Conservation (phyloP, 306 rosid genomes). For the Glycine latifolia region DNA sequence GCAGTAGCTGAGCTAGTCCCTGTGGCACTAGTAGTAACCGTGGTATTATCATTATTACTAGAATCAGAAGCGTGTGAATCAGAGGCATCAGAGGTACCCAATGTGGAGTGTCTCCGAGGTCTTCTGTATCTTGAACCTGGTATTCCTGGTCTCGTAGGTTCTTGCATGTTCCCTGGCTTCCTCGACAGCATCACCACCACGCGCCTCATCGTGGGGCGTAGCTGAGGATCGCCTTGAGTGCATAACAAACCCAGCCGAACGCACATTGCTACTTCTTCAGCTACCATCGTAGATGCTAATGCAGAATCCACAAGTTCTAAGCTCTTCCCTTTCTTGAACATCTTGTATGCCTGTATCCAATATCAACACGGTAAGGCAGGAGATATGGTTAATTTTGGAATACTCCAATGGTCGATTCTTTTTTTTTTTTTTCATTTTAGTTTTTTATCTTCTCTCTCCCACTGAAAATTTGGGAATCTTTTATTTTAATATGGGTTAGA, state of each 20-base stretch:
- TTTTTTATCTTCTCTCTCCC: too few relatives aligned
- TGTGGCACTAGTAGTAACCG: background rate
- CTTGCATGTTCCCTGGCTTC: constrained; percentile 74
- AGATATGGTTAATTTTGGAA: too few relatives aligned
- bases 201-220: constrained; percentile 81
- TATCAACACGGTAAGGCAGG: background rate
- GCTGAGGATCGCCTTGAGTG: constrained; percentile 73
- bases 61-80: constrained; percentile 56
- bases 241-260: constrained; percentile 53
- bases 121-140: constrained; percentile 78
- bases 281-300: constrained; percentile 57
- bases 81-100: constrained; percentile 65
- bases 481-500: too few relatives aligned
- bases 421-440: too few relatives aligned
- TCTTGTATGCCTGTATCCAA: constrained; percentile 74
- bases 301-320: constrained; percentile 74
- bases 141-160: constrained; percentile 78
- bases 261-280: constrained; percentile 75
- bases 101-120: constrained; percentile 50
- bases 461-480: too few relatives aligned
- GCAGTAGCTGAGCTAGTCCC: constrained; percentile 50
- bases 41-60: constrained; percentile 41
- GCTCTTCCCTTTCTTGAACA: constrained; percentile 80
- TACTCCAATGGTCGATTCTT: too few relatives aligned
- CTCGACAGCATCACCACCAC: constrained; percentile 79